Evolutionary conservation across 257 asterid genomes (phyloP), one percentile per base, ranked within the genome.

Genomic region (Nicotiana otophora): DNA sequence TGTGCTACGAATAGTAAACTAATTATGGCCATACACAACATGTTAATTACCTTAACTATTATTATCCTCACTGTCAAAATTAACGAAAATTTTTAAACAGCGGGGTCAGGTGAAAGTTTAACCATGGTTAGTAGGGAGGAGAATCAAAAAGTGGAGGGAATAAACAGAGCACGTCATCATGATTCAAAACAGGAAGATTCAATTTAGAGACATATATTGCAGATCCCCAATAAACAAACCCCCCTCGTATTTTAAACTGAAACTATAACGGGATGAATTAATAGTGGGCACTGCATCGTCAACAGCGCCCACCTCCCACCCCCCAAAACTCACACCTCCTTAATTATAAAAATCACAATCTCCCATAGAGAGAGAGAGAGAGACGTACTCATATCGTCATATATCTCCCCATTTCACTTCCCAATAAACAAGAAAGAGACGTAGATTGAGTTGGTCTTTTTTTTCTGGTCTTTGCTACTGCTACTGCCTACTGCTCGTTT

Each of bases 141-240:
- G 64, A 48, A 69, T 86, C 9, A 68, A 81, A 74, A 72, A 5
- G 79, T 42, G 76, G 72, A 20, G 42, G 46, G 36, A 66, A 63
- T 51, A 81, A 51, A 39, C 20, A 28, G 77, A 67, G 0, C 17
- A 60, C 80, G 87, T 39, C 46, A 39, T 85, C 69, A 84, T 48
- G 23, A 57, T 67, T 16, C 31, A 85, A 81, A 83, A 82, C 23
- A 31, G 58, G 10, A 39, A 23, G 10, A 31, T 39, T 39, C 46
- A 39, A 39, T 39, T 39, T 39, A 48, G 53, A 67, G 69, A 58
- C 14, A 33, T 36, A 46, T 10, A 79, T 68, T 87, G 85, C 85
- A 83, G 90, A 88, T 88, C 92, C 92, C 91, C 88, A 88, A 82
- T 76, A 84, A 85, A 84, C 86, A 81, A 83, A 36, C 26, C 9